Evolutionary conservation across 192 early-diverging fungal species (phyloP), one percentile per base, ranked within the genome.

Genomic region (Dissophora globulifera): DNA sequence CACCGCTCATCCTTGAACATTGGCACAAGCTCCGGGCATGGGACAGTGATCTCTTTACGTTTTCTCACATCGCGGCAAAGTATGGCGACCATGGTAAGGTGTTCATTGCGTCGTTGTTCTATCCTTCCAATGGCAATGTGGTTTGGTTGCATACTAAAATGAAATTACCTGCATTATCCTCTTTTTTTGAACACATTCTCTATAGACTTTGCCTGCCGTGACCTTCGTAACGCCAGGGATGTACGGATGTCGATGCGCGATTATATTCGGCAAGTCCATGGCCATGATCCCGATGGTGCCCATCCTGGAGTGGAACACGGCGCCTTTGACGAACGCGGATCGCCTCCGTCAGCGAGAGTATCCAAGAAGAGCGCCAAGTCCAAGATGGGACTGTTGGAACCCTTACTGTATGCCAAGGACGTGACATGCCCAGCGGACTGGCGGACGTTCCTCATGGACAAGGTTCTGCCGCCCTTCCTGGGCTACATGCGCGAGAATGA

Each of bases 401-500:
- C 57, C 20, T 46, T 67, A 10, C 29, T 62, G 27, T 76, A 76
- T 19, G 72, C 72, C 12, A 76, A 76, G 40, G 72, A 76, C 29
- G 29, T 76, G 12, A 67, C 63, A 4, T 76, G 72, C 29, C 72
- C 72, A 1, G 11, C 41, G 5, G 38, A 58, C 9, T 76, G 72
- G 72, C 31, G 49, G 0, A 26, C 3, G 9, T 61, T 49, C 25
- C 47, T 67, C 4, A 49, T 76, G 62, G 47, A 61, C 2, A 46
- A 25, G 5, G 9, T 42, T 25, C 23, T 76, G 31, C 72, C 72
- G 11, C 32, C 26, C 1, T 67, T 53, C 47, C 72, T 76, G 4
- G 53, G 49, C 2, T 76, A 76, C 32, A 61, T 67, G 64, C 42
- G 49, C 20, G 64, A 67, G 20, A 76, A 76, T 33, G 72, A 76